These are phyloP conservation scores for Plantago ovata DNA, from an alignment of 257 asterid genomes.

Conservation along the genomic window DNA sequence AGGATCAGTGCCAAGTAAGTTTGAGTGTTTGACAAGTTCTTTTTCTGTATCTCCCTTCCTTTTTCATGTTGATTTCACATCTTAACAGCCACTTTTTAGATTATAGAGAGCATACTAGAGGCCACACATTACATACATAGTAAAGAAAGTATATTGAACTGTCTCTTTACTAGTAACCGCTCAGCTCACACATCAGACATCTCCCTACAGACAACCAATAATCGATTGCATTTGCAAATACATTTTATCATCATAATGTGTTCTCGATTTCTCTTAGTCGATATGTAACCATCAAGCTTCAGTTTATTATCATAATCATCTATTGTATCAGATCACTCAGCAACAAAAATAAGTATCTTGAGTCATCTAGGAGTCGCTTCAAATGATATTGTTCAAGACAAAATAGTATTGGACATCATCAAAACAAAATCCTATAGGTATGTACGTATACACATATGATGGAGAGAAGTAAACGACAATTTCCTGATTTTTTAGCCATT, in stretches of 20 bases:
- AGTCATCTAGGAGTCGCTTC: no score
- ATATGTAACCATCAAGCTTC: no score
- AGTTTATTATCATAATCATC: no score
- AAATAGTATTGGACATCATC: no score
- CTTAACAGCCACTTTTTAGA: background rate
- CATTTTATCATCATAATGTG: background rate
- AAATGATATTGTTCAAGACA: no score
- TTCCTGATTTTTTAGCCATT: background rate
- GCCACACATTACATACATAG: constrained; percentile 14
- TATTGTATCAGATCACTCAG: no score
- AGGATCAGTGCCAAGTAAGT: background rate
- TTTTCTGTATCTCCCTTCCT: constrained; percentile 1
- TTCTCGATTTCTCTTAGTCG: no score
- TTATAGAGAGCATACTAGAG: constrained; percentile 9
- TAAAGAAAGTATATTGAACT: background rate
- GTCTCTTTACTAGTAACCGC: background rate
- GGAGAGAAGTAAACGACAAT: background rate
- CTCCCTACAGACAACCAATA: background rate
- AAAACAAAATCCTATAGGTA: no score
- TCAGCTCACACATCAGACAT: background rate
- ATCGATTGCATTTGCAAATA: no score
- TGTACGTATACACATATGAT: background rate
- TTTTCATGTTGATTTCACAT: constrained; percentile 10
- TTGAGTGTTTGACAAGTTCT: constrained; percentile 5
- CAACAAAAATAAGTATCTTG: no score